A percentile compares a stretch with the other conserved stretches of the same genome.
Evolutionary conservation across 1,284 basidiomycete genomes (phyloP).

Genomic region (Pseudozyma sp.): DNA sequence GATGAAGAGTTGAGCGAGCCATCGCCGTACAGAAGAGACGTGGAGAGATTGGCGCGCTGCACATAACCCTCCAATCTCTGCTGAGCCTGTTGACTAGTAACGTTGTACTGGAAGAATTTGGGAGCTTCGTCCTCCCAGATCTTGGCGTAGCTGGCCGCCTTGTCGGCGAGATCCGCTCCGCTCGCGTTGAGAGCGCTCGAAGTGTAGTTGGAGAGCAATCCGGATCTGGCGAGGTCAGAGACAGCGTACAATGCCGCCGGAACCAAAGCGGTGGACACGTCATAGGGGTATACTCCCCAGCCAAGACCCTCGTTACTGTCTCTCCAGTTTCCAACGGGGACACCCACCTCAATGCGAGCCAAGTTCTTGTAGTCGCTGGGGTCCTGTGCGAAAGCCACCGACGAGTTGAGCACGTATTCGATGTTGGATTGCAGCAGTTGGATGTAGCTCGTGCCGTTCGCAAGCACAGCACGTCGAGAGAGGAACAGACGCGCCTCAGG

Average conservation of each 20-base stretch:
- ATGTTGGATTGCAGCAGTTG: conserved; percentile 69
- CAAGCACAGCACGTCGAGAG: conserved; percentile 67
- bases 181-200: conserved; percentile 6
- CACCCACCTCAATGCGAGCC: conserved; percentile 69
- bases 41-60: conserved; percentile 68
- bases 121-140: conserved; percentile 71
- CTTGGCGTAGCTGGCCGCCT: conserved; percentile 66
- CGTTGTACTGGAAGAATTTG: conserved; percentile 71
- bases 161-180: conserved; percentile 47
- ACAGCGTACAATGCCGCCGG: conserved; percentile 73
- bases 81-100: conserved; percentile 67
- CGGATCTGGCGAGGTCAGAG: conserved; percentile 68
- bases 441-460: conserved; percentile 69
- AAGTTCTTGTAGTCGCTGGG: conserved; percentile 60
- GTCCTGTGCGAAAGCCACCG: conserved; percentile 69
- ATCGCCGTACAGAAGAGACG: conserved; percentile 63
- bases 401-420: conserved; percentile 63
- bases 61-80: conserved; percentile 71
- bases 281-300: conserved; percentile 72
- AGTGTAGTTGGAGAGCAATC: conserved; percentile 66
- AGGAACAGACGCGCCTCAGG: conserved; percentile 59
- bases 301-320: conserved; percentile 73
- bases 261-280: conserved; percentile 72
- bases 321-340: conserved; percentile 72
- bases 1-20: conserved; percentile 42